Conservation (phyloP, 768 basidiomycete genomes). For the Porpolomopsis calyptriformis region DNA sequence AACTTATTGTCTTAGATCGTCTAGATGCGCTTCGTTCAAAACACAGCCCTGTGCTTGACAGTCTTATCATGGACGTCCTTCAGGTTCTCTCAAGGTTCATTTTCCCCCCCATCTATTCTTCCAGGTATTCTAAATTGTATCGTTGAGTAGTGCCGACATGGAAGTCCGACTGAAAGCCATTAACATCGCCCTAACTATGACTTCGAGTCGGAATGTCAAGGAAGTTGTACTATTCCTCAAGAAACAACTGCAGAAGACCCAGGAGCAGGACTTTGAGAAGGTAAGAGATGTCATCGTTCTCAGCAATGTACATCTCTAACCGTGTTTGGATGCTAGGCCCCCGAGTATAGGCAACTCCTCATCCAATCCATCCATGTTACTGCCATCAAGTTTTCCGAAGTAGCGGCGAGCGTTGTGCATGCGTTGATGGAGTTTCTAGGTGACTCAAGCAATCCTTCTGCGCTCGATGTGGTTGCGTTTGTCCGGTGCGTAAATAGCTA, state of each 20-base stretch:
- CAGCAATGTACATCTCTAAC: background rate
- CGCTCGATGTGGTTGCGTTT: constrained; percentile 83
- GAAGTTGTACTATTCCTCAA: constrained; percentile 95
- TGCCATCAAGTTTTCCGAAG: constrained; percentile 93
- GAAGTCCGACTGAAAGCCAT: constrained; percentile 93
- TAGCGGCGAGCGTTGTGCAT: constrained; percentile 91
- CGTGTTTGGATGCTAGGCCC: constrained; percentile 40
- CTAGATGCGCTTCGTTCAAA: constrained; percentile 72
- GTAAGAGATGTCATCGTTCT: constrained; percentile 26
- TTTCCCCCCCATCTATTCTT: background rate
- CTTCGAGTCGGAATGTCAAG: constrained; percentile 88
- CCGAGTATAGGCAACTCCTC: constrained; percentile 91
- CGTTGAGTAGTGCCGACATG: constrained; percentile 68
- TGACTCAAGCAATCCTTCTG: constrained; percentile 89
- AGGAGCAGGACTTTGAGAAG: constrained; percentile 90
- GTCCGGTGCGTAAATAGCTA: constrained; percentile 26
- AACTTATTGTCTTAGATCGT: constrained; percentile 91
- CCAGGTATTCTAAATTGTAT: constrained; percentile 1
- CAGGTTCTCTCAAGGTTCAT: constrained; percentile 73
- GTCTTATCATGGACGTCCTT: constrained; percentile 90
- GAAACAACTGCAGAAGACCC: constrained; percentile 91
- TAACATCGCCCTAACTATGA: constrained; percentile 82
- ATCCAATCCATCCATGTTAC: constrained; percentile 97
- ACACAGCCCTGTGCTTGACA: constrained; percentile 83
- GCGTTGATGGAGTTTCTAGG: constrained; percentile 90